These are phyloP conservation scores for Mortierella claussenii DNA, from an alignment of 192 early-diverging fungal species.

Conservation along the genomic window DNA sequence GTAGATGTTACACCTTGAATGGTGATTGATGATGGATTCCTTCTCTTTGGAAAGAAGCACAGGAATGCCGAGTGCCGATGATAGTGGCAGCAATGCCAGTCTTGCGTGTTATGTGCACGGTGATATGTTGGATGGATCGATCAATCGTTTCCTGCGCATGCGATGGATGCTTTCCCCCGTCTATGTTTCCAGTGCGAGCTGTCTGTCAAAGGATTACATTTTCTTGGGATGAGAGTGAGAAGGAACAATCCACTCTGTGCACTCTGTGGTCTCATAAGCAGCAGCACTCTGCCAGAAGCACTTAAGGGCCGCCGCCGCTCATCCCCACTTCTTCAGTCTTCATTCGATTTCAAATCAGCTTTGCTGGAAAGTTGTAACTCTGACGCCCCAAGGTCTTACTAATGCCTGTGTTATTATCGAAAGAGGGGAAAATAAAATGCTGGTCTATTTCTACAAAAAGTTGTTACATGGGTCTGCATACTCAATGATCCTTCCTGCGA, in stretches of 20 bases:
- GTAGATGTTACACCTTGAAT: not conserved
- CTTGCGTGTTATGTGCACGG: not conserved
- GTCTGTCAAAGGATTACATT: constrained; percentile 20
- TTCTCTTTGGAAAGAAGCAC: not conserved
- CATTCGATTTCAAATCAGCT: not conserved
- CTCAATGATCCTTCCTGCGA: not conserved
- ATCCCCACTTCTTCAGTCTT: too few species aligned
- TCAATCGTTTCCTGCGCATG: constrained; percentile 6
- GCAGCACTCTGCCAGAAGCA: not conserved
- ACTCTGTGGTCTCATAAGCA: constrained; percentile 5
- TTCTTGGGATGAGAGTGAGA: constrained; percentile 47
- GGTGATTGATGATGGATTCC: not conserved
- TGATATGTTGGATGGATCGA: constrained; percentile 24
- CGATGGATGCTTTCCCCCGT: not conserved
- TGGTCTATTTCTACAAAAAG: constrained; percentile 27
- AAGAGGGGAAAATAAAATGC: not conserved
- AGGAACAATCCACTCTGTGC: constrained; percentile 11
- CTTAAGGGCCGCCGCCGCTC: constrained; percentile 21
- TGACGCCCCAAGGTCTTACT: not conserved
- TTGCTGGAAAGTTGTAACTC: too few species aligned
- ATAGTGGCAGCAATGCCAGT: not conserved
- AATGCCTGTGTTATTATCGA: not conserved
- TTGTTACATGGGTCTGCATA: constrained; percentile 6
- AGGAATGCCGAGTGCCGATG: not conserved
- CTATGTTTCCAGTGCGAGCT: not conserved